Evolutionary conservation across 768 basidiomycete genomes (phyloP), one percentile per base, ranked within the genome.

Genomic region (Lepiota subincarnata): DNA sequence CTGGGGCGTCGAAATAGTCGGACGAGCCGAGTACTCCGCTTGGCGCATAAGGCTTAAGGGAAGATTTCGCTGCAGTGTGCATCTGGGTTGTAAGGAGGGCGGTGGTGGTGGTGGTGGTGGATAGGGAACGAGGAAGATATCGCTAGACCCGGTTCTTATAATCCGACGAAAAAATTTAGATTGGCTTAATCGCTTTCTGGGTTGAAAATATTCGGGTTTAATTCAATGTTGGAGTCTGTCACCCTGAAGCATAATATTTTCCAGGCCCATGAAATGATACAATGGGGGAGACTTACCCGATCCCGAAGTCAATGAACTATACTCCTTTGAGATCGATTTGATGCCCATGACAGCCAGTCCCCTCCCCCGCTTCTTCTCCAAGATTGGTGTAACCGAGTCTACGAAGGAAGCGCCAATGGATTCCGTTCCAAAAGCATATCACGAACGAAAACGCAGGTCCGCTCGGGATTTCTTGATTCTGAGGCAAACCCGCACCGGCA

Each of bases 221-320:
- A 43, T 43, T 51, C 41, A 51, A 22, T 51, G 34, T 51, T 51
- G 50, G 50, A 51, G 50, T 31, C 50, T 51, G 28, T 19, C 31
- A 35, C 50, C 50, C 50, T 51, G 50, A 51, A 43, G 50, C 34
- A 38, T 43, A 44, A 43, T 31, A 19, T 19, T 24, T 19, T 24
- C 50, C 40, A 42, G 31, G 31, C 10, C 31, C 31, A 31, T 11
- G 31, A 31, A n/a, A 42, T 20, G 50, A 51, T 41, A 43, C 20
- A 34, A 34, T 16, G 31, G 20, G 50, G 18, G 35, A n/a, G n/a
- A 44, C 50, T 51, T 43, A 34, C 50, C n/a, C 50, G 34, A 51
- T 51, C 41, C 41, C 31, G 39, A n/a, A 42, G 34, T 22, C 39
- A 43, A 51, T 43, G 41, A 35, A 35, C 41, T 42, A 51, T 43